Base-by-base conservation (phyloP, 306 rosid genomes). In the Vigna nakashimae region DNA sequence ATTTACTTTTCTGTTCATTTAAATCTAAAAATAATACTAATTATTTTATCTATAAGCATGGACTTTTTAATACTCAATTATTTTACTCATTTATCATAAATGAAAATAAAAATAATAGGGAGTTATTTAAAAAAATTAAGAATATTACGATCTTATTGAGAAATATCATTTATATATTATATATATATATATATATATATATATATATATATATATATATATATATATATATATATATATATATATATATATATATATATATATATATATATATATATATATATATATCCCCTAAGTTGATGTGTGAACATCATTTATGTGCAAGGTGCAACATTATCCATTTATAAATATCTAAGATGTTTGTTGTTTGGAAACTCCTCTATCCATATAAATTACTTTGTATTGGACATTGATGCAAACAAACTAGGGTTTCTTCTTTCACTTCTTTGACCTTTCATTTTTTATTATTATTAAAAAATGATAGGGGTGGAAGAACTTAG, bases 331-430 rank as follows among this genome's bases (percentile, higher is more conserved):
- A 46, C 56, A 22, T 45, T 67, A 45, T 13, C 18, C 12, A 24
- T 67, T 73, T 66, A 20, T 66, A 45, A 73, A 73, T 80, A 48
- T 59, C 30, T n/a, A 83, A 76, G 85, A 43, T 67, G 73, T 26
- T 57, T 16, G 68, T 48, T 24, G 77, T 67, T 62, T 24, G 53
- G 67, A 58, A 65, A 66, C 49, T 80, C 48, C 14, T 57, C 11
- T 36, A n/a, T 79, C 32, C 50, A n/a, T 60, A 50, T 2, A 22
- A 14, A 32, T 16, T 6, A 77, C 5, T 34, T 0, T 0, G 22
- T 20, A 66, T 53, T 38, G 56, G 57, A 36, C 56, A 28, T 48
- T 48, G 26, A 56, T 30, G 26, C 28, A 74, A 30, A 30, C 32
- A 30, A 30, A 15, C 76, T 67, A 15, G 9, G 16, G 68, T 48